A percentile compares a stretch with the other conserved stretches of the same genome.
phyloP scores from a whole-genome alignment of 192 early-diverging fungal species.

The Coemansia sp. region DNA sequence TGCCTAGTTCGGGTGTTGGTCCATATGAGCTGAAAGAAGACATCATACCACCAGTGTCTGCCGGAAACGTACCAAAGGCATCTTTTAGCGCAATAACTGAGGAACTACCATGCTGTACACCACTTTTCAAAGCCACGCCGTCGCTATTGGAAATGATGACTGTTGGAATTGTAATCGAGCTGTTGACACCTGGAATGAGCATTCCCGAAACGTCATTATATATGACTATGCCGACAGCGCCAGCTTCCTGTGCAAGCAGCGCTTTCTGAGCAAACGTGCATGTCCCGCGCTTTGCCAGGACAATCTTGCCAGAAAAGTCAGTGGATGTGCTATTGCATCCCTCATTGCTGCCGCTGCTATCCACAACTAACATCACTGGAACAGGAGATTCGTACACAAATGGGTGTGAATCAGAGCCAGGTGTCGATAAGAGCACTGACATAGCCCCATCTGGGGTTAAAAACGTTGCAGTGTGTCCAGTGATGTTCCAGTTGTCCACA shows the following conservation, averaged over 20 bases:
- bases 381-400: slow-evolving; percentile 19
- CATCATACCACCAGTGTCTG: slow-evolving; percentile 25
- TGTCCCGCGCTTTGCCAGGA: slow-evolving; percentile 50
- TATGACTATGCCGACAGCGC: slow-evolving; percentile 56
- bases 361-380: slow-evolving; percentile 12
- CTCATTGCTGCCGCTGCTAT: slow-evolving; percentile 6
- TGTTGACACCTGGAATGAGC: slow-evolving; percentile 25
- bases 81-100: slow-evolving; percentile 12
- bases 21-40: slow-evolving; percentile 66
- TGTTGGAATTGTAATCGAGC: slow-evolving; percentile 41
- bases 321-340: slow-evolving; percentile 19
- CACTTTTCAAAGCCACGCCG: slow-evolving; percentile 33
- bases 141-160: slow-evolving; percentile 48
- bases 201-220: slow-evolving; percentile 50
- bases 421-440: slow-evolving; percentile 9
- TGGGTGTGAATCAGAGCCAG: slow-evolving; percentile 16
- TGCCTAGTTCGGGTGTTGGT: slow-evolving; percentile 59
- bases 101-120: background rate
- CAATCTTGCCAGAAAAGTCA: slow-evolving; percentile 43
- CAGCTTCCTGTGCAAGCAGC: slow-evolving; percentile 44
- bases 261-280: slow-evolving; percentile 56
- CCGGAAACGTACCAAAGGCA: slow-evolving; percentile 12
- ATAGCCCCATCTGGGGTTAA: slow-evolving; percentile 8
- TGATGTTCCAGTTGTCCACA: slow-evolving; percentile 50
- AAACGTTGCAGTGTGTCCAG: slow-evolving; percentile 23